Evolutionary conservation across 305 asterid species (phyloP).

Genomic region (Fraxinus dipetala): DNA sequence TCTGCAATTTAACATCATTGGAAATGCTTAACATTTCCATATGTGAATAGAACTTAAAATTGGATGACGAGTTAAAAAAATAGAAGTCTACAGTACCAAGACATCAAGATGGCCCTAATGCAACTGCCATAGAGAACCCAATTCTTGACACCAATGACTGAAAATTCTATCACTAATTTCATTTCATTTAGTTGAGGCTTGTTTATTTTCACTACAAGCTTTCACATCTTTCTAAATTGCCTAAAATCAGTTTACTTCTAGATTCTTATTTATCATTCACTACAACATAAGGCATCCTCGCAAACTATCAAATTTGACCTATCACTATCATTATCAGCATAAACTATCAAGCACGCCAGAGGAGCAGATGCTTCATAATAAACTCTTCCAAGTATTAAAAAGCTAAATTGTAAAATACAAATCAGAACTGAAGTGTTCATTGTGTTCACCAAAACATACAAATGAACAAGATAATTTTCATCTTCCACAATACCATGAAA

Average conservation of each 20-base stretch:
- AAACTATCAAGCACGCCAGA: background rate
- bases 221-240: background rate
- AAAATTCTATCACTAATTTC: background rate
- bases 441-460: background rate
- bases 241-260: background rate
- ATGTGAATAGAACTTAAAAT: background rate
- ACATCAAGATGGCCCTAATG: background rate
- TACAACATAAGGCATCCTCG: background rate
- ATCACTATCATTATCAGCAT: background rate
- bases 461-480: background rate
- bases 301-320: conserved; percentile 5
- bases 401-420: background rate
- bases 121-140: background rate
- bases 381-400: background rate
- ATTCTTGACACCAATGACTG: background rate
- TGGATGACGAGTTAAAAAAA: background rate
- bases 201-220: background rate
- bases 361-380: background rate
- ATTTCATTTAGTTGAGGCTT: background rate
- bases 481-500: background rate
- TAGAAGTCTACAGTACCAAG: background rate
- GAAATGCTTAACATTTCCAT: background rate
- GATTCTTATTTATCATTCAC: background rate
- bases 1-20: conserved; percentile 35
- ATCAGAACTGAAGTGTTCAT: background rate